phyloP scores from a whole-genome alignment of 148 eudicot species.

The Cornus controversa region DNA sequence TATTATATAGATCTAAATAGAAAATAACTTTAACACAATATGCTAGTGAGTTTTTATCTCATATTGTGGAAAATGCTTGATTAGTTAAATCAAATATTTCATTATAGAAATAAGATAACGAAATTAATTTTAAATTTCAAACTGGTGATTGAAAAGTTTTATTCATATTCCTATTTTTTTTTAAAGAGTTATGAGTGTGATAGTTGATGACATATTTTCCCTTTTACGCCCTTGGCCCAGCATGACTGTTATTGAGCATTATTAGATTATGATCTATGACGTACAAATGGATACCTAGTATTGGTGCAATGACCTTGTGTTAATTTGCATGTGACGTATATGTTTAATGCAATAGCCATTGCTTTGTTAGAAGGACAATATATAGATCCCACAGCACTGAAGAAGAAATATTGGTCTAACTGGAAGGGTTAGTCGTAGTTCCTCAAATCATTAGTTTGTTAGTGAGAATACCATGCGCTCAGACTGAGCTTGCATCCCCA shows the following conservation, averaged over 20 bases:
- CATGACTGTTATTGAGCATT: neutral
- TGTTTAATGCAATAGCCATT: neutral
- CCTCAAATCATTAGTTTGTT: neutral
- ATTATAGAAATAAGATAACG: neutral
- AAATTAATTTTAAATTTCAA: neutral
- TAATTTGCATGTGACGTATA: too few species aligned
- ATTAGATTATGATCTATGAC: neutral
- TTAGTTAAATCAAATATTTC: neutral
- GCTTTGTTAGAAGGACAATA: neutral
- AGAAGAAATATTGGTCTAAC: neutral
- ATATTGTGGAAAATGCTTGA: neutral
- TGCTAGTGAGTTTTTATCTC: neutral
- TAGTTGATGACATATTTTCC: too few species aligned
- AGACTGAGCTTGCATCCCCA: neutral
- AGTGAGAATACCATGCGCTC: neutral
- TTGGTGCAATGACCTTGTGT: neutral
- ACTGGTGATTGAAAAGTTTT: neutral
- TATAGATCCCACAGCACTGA: too few species aligned
- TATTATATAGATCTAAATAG: neutral
- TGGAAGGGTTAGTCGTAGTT: neutral
- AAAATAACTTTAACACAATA: neutral
- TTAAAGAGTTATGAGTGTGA: neutral
- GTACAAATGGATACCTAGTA: neutral
- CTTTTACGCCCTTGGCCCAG: neutral
- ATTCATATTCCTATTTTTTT: neutral